These are phyloP conservation scores for Pseudogymnoascus sp. DNA, from an alignment of 2,329 filamentous ascomycete species.

Conservation along the genomic window DNA sequence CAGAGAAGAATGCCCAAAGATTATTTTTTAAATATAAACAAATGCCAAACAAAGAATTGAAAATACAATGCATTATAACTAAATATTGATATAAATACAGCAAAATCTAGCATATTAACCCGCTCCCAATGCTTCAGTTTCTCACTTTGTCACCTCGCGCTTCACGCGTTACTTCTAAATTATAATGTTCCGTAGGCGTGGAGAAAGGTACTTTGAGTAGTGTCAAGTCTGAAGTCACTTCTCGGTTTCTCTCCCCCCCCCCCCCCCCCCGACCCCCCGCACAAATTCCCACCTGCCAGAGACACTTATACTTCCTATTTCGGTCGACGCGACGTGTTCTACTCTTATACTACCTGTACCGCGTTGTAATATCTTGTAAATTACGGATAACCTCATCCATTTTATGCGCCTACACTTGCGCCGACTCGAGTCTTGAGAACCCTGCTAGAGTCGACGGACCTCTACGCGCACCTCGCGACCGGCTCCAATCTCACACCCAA, in stretches of 20 bases:
- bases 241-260: background rate
- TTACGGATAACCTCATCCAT: constrained; percentile 6
- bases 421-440: background rate
- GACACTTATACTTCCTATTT: constrained; percentile 13
- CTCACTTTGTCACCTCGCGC: background rate
- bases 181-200: background rate
- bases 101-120: background rate
- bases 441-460: constrained; percentile 1
- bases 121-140: background rate
- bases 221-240: background rate
- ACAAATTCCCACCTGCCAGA: constrained; percentile 6
- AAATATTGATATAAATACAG: background rate
- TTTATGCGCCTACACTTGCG: background rate
- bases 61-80: background rate
- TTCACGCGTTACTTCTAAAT: constrained; percentile 1
- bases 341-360: constrained; percentile 6
- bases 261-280: background rate
- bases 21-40: background rate
- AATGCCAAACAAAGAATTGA: background rate
- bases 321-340: constrained; percentile 10
- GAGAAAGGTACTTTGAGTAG: background rate
- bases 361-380: constrained; percentile 1
- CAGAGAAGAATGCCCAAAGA: background rate
- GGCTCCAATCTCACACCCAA: background rate
- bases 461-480: constrained; percentile 1